Conservation (phyloP, 257 asterid genomes). For the Ilex aquifolium region DNA sequence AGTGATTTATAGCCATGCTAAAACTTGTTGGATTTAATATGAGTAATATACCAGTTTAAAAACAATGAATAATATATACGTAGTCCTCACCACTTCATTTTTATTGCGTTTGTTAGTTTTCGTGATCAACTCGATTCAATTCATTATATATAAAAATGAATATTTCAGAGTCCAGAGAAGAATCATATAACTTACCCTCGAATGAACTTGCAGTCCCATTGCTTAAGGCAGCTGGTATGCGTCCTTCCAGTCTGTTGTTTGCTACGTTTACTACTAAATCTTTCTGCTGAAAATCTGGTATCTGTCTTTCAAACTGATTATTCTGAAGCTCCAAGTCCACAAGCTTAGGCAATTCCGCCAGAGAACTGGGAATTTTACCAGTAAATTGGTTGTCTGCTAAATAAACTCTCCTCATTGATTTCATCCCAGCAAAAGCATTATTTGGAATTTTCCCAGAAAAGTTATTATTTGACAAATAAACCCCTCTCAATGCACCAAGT, state of each 20-base stretch:
- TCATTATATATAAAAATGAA: too few species aligned
- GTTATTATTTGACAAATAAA: constrained; percentile 43
- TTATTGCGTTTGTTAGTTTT: too few species aligned
- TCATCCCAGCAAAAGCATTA: constrained; percentile 47
- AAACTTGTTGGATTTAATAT: too few species aligned
- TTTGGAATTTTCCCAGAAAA: constrained; percentile 51
- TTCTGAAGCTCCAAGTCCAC: constrained; percentile 45
- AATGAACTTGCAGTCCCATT: constrained; percentile 30
- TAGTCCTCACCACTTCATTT: too few species aligned
- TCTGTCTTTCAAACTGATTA: constrained; percentile 38
- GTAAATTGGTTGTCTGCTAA: constrained; percentile 35
- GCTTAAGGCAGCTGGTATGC: constrained; percentile 31
- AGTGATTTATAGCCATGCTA: too few species aligned
- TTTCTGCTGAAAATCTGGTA: constrained; percentile 51
- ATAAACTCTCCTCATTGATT: constrained; percentile 33
- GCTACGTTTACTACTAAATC: constrained; percentile 38
- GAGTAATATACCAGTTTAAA: too few species aligned
- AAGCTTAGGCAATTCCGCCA: constrained; percentile 40
- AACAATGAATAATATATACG: too few species aligned
- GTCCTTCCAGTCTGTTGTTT: constrained; percentile 44
- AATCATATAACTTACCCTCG: constrained; percentile 28
- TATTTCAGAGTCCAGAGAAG: too few species aligned
- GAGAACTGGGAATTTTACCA: constrained; percentile 48
- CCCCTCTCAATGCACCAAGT: constrained; percentile 36
- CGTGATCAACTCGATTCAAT: too few species aligned